These are phyloP conservation scores for Climacium dendroides DNA, from an alignment of 225 moss, liverwort and hornwort genomes.

Conservation along the genomic window DNA sequence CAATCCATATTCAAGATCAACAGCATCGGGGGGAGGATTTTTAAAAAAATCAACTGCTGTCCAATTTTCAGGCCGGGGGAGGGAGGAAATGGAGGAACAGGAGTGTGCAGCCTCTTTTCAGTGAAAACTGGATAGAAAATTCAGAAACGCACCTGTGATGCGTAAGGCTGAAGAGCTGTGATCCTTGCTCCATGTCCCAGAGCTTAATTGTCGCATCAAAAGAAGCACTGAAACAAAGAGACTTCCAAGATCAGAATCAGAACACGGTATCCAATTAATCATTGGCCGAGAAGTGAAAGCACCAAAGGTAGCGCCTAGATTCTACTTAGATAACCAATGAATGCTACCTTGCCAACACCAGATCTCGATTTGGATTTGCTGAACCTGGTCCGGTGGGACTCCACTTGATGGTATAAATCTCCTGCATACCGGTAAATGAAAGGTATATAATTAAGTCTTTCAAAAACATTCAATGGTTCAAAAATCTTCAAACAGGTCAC, in stretches of 20 bases:
- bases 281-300: not conserved
- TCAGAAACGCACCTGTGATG: slow-evolving; percentile 60
- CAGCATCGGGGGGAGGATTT: too few species aligned
- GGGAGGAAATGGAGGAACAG: too few species aligned
- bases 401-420: slow-evolving; percentile 98
- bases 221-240: slow-evolving; percentile 57
- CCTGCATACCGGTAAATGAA: slow-evolving; percentile 23
- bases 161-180: slow-evolving; percentile 82
- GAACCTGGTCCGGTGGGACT: slow-evolving; percentile 96
- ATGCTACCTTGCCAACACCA: slow-evolving; percentile 78
- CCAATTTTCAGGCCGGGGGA: too few species aligned
- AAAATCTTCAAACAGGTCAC: not conserved
- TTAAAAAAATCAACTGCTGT: too few species aligned
- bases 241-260: not conserved
- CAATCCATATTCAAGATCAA: too few species aligned
- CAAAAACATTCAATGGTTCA: not conserved
- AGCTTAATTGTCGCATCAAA: slow-evolving; percentile 98
- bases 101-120: too few species aligned
- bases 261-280: not conserved
- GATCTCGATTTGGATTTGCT: slow-evolving; percentile 81
- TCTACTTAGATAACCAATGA: not conserved
- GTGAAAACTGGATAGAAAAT: not conserved
- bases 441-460: not conserved
- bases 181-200: slow-evolving; percentile 91
- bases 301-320: not conserved